These are phyloP conservation scores for Aspergillus brunneoviolaceus DNA, from an alignment of 2,329 filamentous ascomycete species.

Conservation along the genomic window DNA sequence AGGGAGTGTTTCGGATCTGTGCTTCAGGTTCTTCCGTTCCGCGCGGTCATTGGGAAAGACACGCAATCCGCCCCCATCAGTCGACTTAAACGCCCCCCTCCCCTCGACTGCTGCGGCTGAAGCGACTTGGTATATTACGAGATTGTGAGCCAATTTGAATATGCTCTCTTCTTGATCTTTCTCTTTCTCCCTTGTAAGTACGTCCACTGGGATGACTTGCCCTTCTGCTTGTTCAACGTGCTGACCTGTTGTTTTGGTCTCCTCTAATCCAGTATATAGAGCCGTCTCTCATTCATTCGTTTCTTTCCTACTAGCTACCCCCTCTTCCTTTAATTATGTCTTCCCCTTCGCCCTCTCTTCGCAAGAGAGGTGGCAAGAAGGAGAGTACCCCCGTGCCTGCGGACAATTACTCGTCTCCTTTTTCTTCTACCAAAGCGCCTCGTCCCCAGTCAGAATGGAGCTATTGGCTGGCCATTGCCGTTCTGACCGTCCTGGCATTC, in stretches of 20 bases:
- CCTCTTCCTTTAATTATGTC: constrained; percentile 31
- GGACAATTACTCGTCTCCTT: constrained; percentile 24
- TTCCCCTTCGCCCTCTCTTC: constrained; percentile 38
- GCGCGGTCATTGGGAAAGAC: constrained; percentile 17
- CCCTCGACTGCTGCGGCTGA: not conserved
- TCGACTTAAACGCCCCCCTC: not conserved
- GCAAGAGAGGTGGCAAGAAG: constrained; percentile 45
- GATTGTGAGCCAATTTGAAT: constrained; percentile 4
- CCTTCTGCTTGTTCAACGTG: not conserved
- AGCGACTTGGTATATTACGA: not conserved
- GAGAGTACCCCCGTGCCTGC: constrained; percentile 29
- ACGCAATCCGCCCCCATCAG: constrained; percentile 22
- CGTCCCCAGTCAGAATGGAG: constrained; percentile 65
- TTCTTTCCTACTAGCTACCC: constrained; percentile 4
- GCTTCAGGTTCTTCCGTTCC: constrained; percentile 25
- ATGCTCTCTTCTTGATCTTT: constrained; percentile 20
- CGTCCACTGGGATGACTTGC: constrained; percentile 10
- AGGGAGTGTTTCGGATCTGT: constrained; percentile 12
- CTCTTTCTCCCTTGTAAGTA: not conserved
- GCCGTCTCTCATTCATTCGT: constrained; percentile 14
- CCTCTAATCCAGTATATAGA: constrained; percentile 14
- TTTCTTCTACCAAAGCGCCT: constrained; percentile 14
- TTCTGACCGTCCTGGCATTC: constrained; percentile 84
- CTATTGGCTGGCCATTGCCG: constrained; percentile 72
- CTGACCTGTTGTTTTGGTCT: constrained; percentile 11